Percentiles rank a stretch among this genome's conserved stretches.
phyloP scores from a whole-genome alignment of 164 flowering plant genomes.

The Sedum album region DNA sequence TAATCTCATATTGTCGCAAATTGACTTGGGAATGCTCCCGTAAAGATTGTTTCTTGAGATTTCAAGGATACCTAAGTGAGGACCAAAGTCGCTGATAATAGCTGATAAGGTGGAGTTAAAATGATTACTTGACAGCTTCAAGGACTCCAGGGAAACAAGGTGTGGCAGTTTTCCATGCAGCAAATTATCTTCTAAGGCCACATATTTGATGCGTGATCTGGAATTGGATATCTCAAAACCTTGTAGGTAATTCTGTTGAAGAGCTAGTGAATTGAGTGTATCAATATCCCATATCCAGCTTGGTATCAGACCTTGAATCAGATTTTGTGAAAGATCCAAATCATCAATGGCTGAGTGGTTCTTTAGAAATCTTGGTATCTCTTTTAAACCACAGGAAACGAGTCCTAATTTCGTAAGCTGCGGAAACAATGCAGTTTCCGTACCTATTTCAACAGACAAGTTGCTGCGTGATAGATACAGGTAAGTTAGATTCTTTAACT shows the following conservation, averaged over 20 bases:
- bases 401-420: slow-evolving; percentile 16
- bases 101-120: slow-evolving; percentile 22
- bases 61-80: neutral
- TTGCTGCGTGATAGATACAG: slow-evolving; percentile 35
- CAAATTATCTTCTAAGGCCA: slow-evolving; percentile 32
- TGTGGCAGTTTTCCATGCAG: slow-evolving; percentile 27
- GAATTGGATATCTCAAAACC: slow-evolving; percentile 21
- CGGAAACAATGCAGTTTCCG: neutral
- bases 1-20: neutral
- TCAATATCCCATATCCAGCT: slow-evolving; percentile 19
- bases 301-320: slow-evolving; percentile 6
- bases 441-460: slow-evolving; percentile 13
- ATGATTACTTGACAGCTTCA: slow-evolving; percentile 36
- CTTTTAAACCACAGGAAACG: slow-evolving; percentile 26
- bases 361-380: slow-evolving; percentile 18
- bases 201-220: neutral
- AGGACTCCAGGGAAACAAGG: slow-evolving; percentile 1
- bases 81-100: slow-evolving; percentile 4
- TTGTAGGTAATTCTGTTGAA: slow-evolving; percentile 21
- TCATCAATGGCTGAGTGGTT: neutral
- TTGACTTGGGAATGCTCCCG: neutral
- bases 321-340: slow-evolving; percentile 24
- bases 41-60: slow-evolving; percentile 3
- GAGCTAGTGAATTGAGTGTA: neutral
- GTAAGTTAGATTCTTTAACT: slow-evolving; percentile 19